Evolutionary conservation across 2,329 filamentous ascomycete species (phyloP).

Genomic region (Penicillium sp.): DNA sequence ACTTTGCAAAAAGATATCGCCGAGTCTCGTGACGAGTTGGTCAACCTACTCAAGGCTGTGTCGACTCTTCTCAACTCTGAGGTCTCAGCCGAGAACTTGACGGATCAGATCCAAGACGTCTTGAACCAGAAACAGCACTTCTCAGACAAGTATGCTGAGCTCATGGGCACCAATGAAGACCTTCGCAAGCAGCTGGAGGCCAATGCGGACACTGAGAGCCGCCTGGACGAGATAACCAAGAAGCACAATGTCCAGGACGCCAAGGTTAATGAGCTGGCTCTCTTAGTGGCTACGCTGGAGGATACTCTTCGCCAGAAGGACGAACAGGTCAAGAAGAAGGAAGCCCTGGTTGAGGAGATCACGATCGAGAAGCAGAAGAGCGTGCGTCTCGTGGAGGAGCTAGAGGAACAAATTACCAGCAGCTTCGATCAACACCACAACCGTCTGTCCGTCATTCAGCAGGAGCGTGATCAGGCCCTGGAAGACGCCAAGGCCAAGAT

Average conservation of each 20-base stretch:
- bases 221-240: slow-evolving; percentile 39
- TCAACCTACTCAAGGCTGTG: slow-evolving; percentile 63
- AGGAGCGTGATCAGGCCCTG: slow-evolving; percentile 69
- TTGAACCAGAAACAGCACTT: slow-evolving; percentile 44
- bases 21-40: slow-evolving; percentile 65
- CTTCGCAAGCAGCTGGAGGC: slow-evolving; percentile 39
- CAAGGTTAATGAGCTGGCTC: slow-evolving; percentile 55
- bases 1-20: slow-evolving; percentile 61
- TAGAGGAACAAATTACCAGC: slow-evolving; percentile 91
- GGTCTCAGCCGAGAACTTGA: slow-evolving; percentile 56
- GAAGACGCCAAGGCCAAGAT: slow-evolving; percentile 73
- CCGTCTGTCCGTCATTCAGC: slow-evolving; percentile 76
- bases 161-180: slow-evolving; percentile 41
- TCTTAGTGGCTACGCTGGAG: slow-evolving; percentile 48
- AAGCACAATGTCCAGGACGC: slow-evolving; percentile 53
- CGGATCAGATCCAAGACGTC: slow-evolving; percentile 62
- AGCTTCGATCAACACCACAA: slow-evolving; percentile 97
- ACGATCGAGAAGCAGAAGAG: slow-evolving; percentile 79
- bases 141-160: slow-evolving; percentile 42
- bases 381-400: slow-evolving; percentile 84
- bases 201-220: slow-evolving; percentile 36
- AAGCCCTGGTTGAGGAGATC: slow-evolving; percentile 49
- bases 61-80: slow-evolving; percentile 42
- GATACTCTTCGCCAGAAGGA: slow-evolving; percentile 46
- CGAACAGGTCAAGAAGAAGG: slow-evolving; percentile 46